These are phyloP conservation scores for Globisporangium paddicum DNA, from an alignment of 352 stramenopile genomes.

Conservation along the genomic window DNA sequence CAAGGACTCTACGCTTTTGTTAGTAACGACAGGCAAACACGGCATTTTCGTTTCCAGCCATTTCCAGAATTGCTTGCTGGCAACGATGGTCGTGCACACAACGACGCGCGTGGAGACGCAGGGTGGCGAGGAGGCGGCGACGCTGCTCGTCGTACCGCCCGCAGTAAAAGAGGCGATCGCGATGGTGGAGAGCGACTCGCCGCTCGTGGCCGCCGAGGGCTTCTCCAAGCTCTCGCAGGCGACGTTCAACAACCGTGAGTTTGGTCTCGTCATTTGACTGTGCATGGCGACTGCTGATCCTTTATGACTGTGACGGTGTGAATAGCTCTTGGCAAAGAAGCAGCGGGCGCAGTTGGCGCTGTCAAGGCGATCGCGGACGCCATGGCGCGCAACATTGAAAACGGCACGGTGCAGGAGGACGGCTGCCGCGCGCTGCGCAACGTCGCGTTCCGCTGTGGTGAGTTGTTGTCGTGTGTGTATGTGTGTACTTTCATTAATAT, in stretches of 20 bases:
- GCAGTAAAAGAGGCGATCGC: slow-evolving; percentile 57
- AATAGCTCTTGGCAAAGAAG: slow-evolving; percentile 62
- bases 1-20: too few species aligned
- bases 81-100: slow-evolving; percentile 34
- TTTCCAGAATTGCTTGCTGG: too few species aligned
- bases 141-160: slow-evolving; percentile 26
- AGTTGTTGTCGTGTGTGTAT: background rate
- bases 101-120: slow-evolving; percentile 44
- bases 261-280: background rate
- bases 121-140: slow-evolving; percentile 25
- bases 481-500: too few species aligned
- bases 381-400: slow-evolving; percentile 61
- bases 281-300: background rate
- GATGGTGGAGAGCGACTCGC: slow-evolving; percentile 52
- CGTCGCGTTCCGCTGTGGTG: slow-evolving; percentile 63
- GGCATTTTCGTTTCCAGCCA: too few species aligned
- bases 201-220: slow-evolving; percentile 46
- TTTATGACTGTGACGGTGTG: too few species aligned
- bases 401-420: slow-evolving; percentile 58
- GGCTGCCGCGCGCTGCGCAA: slow-evolving; percentile 78
- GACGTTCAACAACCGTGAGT: slow-evolving; percentile 76
- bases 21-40: too few species aligned
- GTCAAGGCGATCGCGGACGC: slow-evolving; percentile 55
- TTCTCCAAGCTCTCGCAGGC: slow-evolving; percentile 68
- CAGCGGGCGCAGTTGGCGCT: slow-evolving; percentile 44